Percentiles rank a stretch among this genome's conserved stretches.
phyloP scores from a whole-genome alignment of 1,139 yeast genomes.

The Yamadazyma siamensis region DNA sequence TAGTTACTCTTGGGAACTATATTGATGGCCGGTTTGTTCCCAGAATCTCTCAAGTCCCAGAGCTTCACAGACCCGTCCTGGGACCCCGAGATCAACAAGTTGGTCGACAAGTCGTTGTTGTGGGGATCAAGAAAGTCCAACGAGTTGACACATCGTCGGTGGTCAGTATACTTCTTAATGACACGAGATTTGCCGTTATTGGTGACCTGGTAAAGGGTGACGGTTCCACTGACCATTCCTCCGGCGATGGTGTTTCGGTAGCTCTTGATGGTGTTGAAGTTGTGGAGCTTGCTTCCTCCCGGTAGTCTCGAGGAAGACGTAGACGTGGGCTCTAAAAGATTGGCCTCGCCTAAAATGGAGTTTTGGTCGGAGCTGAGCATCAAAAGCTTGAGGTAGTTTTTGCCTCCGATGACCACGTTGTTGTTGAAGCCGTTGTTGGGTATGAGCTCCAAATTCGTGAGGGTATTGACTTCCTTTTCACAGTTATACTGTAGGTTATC shows the following conservation, averaged over 20 bases:
- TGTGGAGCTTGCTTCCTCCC: constrained; percentile 33
- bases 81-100: constrained; percentile 73
- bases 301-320: constrained; percentile 38
- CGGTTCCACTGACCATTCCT: constrained; percentile 40
- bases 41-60: constrained; percentile 75
- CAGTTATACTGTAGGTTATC: constrained; percentile 22
- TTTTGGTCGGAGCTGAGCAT: constrained; percentile 40
- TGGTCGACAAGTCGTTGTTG: constrained; percentile 32
- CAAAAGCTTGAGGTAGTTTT: constrained; percentile 51
- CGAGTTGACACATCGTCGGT: constrained; percentile 78
- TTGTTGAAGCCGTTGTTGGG: constrained; percentile 20
- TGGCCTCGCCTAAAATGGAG: constrained; percentile 34
- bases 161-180: constrained; percentile 56
- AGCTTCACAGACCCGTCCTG: constrained; percentile 86
- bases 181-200: constrained; percentile 38
- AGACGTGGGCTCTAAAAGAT: constrained; percentile 41
- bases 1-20: constrained; percentile 48
- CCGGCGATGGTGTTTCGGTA: constrained; percentile 36
- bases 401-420: constrained; percentile 57
- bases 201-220: constrained; percentile 30
- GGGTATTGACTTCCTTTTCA: constrained; percentile 26
- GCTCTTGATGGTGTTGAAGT: constrained; percentile 41
- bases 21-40: constrained; percentile 42
- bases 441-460: constrained; percentile 22
- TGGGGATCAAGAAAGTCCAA: constrained; percentile 51